Base-by-base conservation (phyloP, 345 rosid species). In the Brassica nigra region DNA sequence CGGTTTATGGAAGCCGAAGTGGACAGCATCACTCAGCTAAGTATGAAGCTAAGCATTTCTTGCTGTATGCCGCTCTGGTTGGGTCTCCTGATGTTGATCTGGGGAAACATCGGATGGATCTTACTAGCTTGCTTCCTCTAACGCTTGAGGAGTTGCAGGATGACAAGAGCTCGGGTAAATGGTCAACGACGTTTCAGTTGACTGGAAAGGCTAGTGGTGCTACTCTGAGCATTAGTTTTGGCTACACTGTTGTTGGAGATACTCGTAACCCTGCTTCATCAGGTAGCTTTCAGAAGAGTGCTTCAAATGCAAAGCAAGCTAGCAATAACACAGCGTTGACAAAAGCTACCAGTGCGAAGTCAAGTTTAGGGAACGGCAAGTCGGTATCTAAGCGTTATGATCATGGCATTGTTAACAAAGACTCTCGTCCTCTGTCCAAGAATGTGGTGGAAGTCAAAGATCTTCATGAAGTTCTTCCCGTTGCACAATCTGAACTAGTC, bases 31-130 rank as follows among this genome's bases (percentile, higher is more conserved):
- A 90, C 78, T 92, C 97, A 5, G 97, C 97, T 58, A 95, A 91
- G 85, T 95, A 95, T 68, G 99, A 95, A 82, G 95, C 97, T 8
- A 95, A 91, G 78, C 97, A 91, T 88, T 95, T 92, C 86, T 84
- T 92, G 88, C 88, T 95, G 42, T 91, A 85, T 78, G 94, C 86
- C 39, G 78, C 89, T 47, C 82, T 87, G 72, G 78, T 81, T 77
- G 90, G 87, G 75, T 80, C 83, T 15, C 91, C 88, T 1, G 97
- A 88, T 68, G 84, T 90, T 85, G 97, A 95, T 85, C 81, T 95
- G 84, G 99, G 99, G 44, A 95, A 92, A 88, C 99, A 95, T 79
- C 90, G 97, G 70, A 87, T 95, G 82, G 99, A 95, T 68, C 93
- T 95, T 73, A 90, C 99, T 0, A 90, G 90, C 73, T 77, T 95